These are phyloP conservation scores for Aspergillus ruber DNA, from an alignment of 2,329 filamentous ascomycete genomes.

Conservation along the genomic window DNA sequence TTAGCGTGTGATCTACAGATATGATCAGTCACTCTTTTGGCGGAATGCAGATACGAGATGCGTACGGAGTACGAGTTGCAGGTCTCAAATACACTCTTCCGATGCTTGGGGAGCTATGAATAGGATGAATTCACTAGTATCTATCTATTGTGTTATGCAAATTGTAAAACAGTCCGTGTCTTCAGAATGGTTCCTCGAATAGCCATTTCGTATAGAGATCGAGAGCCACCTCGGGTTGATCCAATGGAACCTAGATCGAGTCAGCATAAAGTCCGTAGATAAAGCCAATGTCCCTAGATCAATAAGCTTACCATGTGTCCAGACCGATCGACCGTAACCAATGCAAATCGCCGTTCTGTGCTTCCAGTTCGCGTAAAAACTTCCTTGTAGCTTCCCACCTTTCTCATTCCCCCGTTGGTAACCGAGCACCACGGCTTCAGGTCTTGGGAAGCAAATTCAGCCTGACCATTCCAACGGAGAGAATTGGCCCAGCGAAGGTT, in stretches of 20 bases:
- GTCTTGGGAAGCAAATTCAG: constrained; percentile 12
- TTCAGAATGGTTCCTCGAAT: not conserved
- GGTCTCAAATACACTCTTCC: too few species aligned
- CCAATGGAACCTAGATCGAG: constrained; percentile 6
- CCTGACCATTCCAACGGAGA: constrained; percentile 18
- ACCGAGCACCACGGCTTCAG: constrained; percentile 13
- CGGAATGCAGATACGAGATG: not conserved
- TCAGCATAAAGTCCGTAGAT: not conserved
- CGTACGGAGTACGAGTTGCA: not conserved
- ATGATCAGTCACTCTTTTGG: too few species aligned
- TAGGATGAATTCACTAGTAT: too few species aligned
- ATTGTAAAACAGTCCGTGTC: too few species aligned
- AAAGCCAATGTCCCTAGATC: not conserved
- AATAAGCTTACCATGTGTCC: constrained; percentile 10
- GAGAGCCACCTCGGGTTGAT: constrained; percentile 7
- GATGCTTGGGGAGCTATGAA: too few species aligned
- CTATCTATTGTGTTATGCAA: too few species aligned
- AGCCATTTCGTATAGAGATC: constrained; percentile 4
- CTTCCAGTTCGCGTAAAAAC: not conserved
- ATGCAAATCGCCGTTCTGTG: constrained; percentile 5
- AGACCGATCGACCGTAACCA: constrained; percentile 10
- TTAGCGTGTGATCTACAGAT: too few species aligned
- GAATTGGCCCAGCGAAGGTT: constrained; percentile 17
- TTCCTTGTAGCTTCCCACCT: constrained; percentile 6
- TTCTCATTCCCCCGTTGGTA: constrained; percentile 4